These are phyloP conservation scores for Penicillium dipodomyicola DNA, from an alignment of 495 filamentous ascomycete species.

Conservation along the genomic window DNA sequence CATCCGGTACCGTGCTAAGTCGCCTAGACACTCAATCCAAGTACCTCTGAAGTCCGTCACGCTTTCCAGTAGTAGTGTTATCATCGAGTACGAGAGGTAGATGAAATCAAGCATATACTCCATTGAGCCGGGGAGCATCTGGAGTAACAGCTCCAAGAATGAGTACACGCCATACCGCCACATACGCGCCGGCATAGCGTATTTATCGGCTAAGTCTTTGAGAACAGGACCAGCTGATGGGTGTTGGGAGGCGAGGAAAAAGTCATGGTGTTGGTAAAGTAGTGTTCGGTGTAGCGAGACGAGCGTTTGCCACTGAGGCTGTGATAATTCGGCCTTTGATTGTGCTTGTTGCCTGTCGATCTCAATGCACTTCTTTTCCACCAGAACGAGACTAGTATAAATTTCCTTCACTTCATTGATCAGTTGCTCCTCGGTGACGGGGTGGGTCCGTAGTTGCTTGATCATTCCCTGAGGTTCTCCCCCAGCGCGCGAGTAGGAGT, in stretches of 20 bases:
- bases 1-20: constrained; percentile 72
- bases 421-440: constrained; percentile 72
- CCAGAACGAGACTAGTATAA: constrained; percentile 73
- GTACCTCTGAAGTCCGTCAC: constrained; percentile 75
- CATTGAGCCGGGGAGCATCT: constrained; percentile 63
- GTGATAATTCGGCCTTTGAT: constrained; percentile 44
- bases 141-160: constrained; percentile 70
- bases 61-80: constrained; percentile 73
- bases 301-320: constrained; percentile 69
- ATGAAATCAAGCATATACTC: constrained; percentile 84
- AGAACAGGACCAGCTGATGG: constrained; percentile 61
- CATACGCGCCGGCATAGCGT: constrained; percentile 79
- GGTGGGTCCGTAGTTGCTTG: constrained; percentile 59
- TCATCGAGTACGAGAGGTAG: constrained; percentile 77
- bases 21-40: constrained; percentile 88
- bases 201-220: constrained; percentile 59
- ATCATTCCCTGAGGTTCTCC: constrained; percentile 38
- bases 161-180: constrained; percentile 82
- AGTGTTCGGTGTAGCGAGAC: constrained; percentile 71
- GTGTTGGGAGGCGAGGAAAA: constrained; percentile 76
- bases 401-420: constrained; percentile 67
- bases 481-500: too few relatives aligned
- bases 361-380: constrained; percentile 76
- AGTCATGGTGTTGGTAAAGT: constrained; percentile 76
- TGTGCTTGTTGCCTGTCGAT: constrained; percentile 59